Evolutionary conservation across 1,139 yeast genomes (phyloP).

Genomic region (Magnusiomyces tetraspermus): DNA sequence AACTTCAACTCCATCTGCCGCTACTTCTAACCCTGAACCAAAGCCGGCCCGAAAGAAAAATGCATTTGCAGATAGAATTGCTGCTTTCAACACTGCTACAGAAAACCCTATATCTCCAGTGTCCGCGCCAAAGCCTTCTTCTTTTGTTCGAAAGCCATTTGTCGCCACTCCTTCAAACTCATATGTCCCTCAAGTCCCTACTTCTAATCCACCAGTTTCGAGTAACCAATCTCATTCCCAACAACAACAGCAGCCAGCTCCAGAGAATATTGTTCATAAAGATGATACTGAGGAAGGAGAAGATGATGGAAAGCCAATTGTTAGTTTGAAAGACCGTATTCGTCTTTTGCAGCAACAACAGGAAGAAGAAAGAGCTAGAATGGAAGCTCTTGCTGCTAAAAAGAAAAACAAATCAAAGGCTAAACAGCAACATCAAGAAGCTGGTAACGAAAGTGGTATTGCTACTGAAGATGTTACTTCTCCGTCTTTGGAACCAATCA

Average conservation of each 20-base stretch:
- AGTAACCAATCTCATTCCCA: conserved; percentile 14
- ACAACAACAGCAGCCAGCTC: conserved; percentile 17
- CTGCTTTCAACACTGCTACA: conserved; percentile 36
- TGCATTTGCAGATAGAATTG: conserved; percentile 37
- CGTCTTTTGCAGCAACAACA: conserved; percentile 75
- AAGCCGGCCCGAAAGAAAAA: conserved; percentile 16
- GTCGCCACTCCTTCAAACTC: conserved; percentile 37
- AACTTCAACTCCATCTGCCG: not conserved
- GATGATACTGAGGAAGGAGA: conserved; percentile 24
- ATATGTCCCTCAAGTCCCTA: conserved; percentile 26
- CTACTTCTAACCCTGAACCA: conserved; percentile 12
- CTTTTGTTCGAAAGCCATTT: conserved; percentile 35
- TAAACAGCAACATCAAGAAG: conserved; percentile 2
- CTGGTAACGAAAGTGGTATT: not conserved
- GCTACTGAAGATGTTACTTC: not conserved
- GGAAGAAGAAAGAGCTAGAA: conserved; percentile 68
- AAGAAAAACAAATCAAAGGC: conserved; percentile 42
- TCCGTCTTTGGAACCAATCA: not conserved
- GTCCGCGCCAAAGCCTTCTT: conserved; percentile 28
- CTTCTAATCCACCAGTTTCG: conserved; percentile 14
- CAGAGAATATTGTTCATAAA: conserved; percentile 15
- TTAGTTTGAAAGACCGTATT: conserved; percentile 81
- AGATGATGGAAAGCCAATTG: conserved; percentile 54
- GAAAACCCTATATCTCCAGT: conserved; percentile 35
- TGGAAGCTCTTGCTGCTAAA: conserved; percentile 52